A percentile compares a stretch with the other conserved stretches of the same genome.
Conservation (phyloP, 169 alveolate genomes). For the Cryptosporidium xiaoi region DNA sequence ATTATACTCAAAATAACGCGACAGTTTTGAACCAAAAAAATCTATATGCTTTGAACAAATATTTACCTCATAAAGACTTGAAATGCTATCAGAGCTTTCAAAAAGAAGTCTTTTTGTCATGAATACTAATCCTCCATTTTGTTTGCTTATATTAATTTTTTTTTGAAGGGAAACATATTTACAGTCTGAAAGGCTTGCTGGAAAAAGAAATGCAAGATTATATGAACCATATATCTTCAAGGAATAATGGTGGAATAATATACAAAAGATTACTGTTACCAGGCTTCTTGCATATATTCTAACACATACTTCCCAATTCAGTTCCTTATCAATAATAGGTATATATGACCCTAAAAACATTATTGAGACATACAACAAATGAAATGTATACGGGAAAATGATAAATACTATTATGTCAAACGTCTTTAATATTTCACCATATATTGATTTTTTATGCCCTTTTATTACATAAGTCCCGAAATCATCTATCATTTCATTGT, state of each 20-base stretch:
- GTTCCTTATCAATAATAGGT: not conserved
- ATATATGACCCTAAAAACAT: constrained; percentile 17
- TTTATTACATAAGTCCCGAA: not conserved
- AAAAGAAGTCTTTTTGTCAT: not conserved
- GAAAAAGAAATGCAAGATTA: constrained; percentile 29
- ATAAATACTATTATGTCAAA: constrained; percentile 1
- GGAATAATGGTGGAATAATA: constrained; percentile 1
- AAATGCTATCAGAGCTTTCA: not conserved
- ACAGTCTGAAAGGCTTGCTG: constrained; percentile 37
- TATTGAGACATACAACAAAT: constrained; percentile 5
- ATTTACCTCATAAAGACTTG: not conserved
- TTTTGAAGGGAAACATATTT: constrained; percentile 13
- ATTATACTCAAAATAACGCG: constrained; percentile 16
- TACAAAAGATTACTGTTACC: constrained; percentile 11
- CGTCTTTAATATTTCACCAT: constrained; percentile 14
- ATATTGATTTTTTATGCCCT: constrained; percentile 44
- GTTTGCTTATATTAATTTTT: not conserved
- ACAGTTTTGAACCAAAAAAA: not conserved
- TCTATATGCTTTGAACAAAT: not conserved
- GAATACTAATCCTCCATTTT: not conserved
- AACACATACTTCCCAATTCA: constrained; percentile 27
- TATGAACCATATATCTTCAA: constrained; percentile 10
- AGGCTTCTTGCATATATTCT: constrained; percentile 55
- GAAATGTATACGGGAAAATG: constrained; percentile 28
- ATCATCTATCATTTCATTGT: not conserved